phyloP scores from a whole-genome alignment of 352 stramenopile species.

The Pythium folliculosum region DNA sequence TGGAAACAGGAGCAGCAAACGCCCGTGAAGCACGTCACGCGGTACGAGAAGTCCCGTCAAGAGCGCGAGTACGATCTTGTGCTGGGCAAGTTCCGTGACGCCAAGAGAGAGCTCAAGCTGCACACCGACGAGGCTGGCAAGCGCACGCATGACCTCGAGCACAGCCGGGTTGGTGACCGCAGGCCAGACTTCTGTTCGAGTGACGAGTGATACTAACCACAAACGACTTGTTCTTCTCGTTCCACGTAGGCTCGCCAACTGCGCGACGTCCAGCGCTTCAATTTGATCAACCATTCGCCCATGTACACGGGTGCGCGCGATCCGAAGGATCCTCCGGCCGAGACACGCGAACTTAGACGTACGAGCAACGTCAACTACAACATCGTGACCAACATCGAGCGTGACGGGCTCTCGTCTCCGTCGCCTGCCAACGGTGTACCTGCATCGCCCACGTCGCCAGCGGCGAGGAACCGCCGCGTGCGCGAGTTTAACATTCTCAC shows the following conservation, averaged over 20 bases:
- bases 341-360: conserved; percentile 31
- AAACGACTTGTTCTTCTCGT: neutral
- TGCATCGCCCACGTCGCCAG: conserved; percentile 12
- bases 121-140: conserved; percentile 37
- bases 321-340: conserved; percentile 32
- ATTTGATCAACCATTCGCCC: conserved; percentile 66
- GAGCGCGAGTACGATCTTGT: conserved; percentile 75
- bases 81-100: conserved; percentile 65
- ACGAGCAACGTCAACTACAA: conserved; percentile 52
- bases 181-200: no score
- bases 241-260: conserved; percentile 55
- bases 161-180: conserved; percentile 34
- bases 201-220: neutral
- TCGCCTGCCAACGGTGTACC: neutral
- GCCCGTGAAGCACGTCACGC: conserved; percentile 61
- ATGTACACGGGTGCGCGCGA: conserved; percentile 52
- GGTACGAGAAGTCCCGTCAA: conserved; percentile 69
- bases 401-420: conserved; percentile 14
- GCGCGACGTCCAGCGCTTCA: conserved; percentile 57
- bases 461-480: conserved; percentile 36
- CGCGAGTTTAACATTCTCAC: conserved; percentile 77
- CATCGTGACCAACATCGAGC: conserved; percentile 56
- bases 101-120: conserved; percentile 41
- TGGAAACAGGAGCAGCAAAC: conserved; percentile 58
- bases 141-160: conserved; percentile 43